A percentile compares a stretch with the other conserved stretches of the same genome.
These are phyloP conservation scores for Pilobolus umbonatus DNA, from an alignment of 192 early-diverging fungal genomes.

Conservation along the genomic window DNA sequence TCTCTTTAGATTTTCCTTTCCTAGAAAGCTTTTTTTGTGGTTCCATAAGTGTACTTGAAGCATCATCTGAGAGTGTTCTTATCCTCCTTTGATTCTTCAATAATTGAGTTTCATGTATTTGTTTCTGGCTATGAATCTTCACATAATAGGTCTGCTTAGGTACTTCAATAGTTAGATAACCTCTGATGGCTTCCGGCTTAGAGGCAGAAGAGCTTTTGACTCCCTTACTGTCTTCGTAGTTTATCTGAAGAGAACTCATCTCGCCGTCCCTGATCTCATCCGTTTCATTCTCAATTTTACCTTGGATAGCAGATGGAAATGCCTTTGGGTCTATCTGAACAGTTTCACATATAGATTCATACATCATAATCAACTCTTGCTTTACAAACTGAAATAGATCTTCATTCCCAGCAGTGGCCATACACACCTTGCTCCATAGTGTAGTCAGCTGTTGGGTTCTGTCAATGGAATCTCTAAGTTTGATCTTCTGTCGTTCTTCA, in stretches of 20 bases:
- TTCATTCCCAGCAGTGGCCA: constrained; percentile 28
- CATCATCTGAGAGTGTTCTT: constrained; percentile 4
- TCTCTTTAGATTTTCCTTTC: constrained; percentile 3
- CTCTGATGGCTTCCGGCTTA: constrained; percentile 13
- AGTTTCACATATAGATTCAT: constrained; percentile 13
- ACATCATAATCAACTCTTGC: neutral
- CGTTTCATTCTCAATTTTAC: too few species aligned
- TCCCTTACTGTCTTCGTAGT: neutral
- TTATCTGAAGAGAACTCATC: neutral
- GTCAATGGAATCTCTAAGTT: constrained; percentile 37
- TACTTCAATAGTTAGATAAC: constrained; percentile 10
- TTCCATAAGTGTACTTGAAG: neutral
- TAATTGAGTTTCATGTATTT: constrained; percentile 7
- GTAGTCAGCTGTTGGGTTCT: constrained; percentile 41
- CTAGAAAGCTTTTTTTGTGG: neutral
- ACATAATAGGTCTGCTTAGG: constrained; percentile 19
- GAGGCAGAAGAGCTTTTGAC: neutral
- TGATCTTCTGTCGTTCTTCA: constrained; percentile 52
- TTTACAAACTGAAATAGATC: constrained; percentile 27
- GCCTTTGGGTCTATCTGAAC: constrained; percentile 1
- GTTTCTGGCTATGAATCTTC: constrained; percentile 18
- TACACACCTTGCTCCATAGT: constrained; percentile 43
- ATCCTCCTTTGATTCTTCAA: neutral
- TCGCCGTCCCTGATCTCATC: neutral
- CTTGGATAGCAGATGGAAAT: constrained; percentile 2